phyloP scores from a whole-genome alignment of 371 early-diverging fungal species.

The Furculomyces boomerangus region DNA sequence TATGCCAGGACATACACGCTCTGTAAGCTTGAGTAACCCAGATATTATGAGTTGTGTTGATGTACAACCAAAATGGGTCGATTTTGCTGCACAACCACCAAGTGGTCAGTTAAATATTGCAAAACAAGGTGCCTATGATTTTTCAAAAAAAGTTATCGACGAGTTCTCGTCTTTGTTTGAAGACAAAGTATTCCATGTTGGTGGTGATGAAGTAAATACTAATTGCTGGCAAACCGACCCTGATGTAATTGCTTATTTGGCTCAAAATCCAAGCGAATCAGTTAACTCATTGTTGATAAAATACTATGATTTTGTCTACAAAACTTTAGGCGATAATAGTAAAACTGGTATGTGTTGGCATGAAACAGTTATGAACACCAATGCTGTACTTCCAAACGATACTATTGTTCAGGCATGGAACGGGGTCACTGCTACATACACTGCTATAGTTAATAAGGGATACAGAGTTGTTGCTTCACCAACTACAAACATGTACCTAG shows the following conservation, averaged over 20 bases:
- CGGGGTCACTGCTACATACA: slow-evolving; percentile 12
- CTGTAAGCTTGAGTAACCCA: slow-evolving; percentile 25
- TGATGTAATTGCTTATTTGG: slow-evolving; percentile 11
- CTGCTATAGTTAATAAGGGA: slow-evolving; percentile 16
- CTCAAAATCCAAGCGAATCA: slow-evolving; percentile 5
- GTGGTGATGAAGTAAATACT: slow-evolving; percentile 57
- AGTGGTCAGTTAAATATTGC: slow-evolving; percentile 55
- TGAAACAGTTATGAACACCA: slow-evolving; percentile 30
- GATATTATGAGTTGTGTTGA: slow-evolving; percentile 31
- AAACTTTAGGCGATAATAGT: slow-evolving; percentile 10
- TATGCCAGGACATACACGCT: slow-evolving; percentile 56
- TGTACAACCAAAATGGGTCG: slow-evolving; percentile 29
- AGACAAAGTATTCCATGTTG: slow-evolving; percentile 48
- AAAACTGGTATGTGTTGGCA: slow-evolving; percentile 36
- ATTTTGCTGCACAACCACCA: slow-evolving; percentile 43
- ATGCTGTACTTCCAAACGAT: slow-evolving; percentile 21
- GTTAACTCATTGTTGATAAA: slow-evolving; percentile 8
- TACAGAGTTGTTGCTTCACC: slow-evolving; percentile 19
- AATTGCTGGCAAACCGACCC: slow-evolving; percentile 35
- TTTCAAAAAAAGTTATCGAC: slow-evolving; percentile 38
- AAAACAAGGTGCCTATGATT: slow-evolving; percentile 28
- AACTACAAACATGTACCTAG: slow-evolving; percentile 21
- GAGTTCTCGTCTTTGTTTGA: slow-evolving; percentile 39
- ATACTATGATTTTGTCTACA: slow-evolving; percentile 15
- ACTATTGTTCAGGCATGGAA: slow-evolving; percentile 26